Evolutionary conservation across 2,329 filamentous ascomycete species (phyloP), one percentile per base, ranked within the genome.

Genomic region (Trichoderma brevicompactum): DNA sequence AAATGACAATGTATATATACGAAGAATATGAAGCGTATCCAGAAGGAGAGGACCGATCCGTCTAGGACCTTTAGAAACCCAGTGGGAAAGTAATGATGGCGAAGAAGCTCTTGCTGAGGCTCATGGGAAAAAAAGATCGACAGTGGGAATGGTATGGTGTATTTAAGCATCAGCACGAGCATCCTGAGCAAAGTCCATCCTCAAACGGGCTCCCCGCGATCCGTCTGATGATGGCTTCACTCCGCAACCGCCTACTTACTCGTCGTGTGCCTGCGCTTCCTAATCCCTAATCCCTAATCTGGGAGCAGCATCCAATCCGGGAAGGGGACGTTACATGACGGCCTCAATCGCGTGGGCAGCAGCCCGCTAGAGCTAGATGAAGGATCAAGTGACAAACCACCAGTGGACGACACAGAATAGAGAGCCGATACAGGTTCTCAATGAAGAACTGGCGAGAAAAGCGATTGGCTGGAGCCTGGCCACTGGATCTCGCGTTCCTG

Each of bases 401-500:
- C 36, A 48, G 36, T 40, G 2, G 44, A 48, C 52, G 43, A 28
- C 43, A 38, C 12, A 28, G n/a, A 50, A 34, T 34, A 41, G 53
- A 64, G 19, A 56, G 34, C 43, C 61, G 52, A 55, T 43, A 10
- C 52, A 64, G 61, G 15, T 55, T 64, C 50, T 55, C 43, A 34
- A 64, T 64, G 34, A 50, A 56, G 61, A 50, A 50, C 34, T 43
- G 32, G n/a, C 41, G 34, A 50, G 7, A 34, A 28, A 49, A 52
- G 50, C 53, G 41, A 64, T 64, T 64, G 61, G 61, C 32, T 36
- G 38, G 34, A 49, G n/a, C 32, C 28, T 12, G 40, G 28, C 49
- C 49, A 63, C 60, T 50, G 53, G 32, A 56, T 64, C 52, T 52
- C 43, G 52, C 53, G 61, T 64, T 64, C 61, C 61, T 64, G 61